Evolutionary conservation across 306 rosid species (phyloP).

Genomic region (Cucurbita argyrosperma): DNA sequence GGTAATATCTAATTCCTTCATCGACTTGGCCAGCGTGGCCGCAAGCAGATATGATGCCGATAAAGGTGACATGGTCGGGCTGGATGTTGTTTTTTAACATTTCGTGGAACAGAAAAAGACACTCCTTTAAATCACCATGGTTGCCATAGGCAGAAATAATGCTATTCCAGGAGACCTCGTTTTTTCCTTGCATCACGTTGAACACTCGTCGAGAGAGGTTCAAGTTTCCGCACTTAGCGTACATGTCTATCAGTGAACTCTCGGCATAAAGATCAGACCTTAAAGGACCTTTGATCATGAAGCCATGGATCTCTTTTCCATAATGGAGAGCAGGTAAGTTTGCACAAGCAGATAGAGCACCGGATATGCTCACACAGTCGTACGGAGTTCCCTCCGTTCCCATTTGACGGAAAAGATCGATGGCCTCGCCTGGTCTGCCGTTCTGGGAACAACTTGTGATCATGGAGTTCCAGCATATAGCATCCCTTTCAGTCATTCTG

Average conservation of each 20-base stretch:
- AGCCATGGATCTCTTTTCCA: conserved; percentile 66
- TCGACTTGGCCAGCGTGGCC: conserved; percentile 60
- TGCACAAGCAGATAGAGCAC: conserved; percentile 59
- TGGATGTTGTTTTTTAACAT: conserved; percentile 43
- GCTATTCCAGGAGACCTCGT: conserved; percentile 81
- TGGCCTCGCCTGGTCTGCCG: conserved; percentile 54
- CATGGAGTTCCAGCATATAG: conserved; percentile 78
- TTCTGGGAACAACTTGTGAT: conserved; percentile 54
- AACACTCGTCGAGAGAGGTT: conserved; percentile 38
- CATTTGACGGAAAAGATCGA: conserved; percentile 54
- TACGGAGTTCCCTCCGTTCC: conserved; percentile 35
- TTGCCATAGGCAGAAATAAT: conserved; percentile 65
- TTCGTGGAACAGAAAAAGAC: conserved; percentile 36
- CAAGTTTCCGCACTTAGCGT: conserved; percentile 76
- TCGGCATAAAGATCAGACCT: conserved; percentile 36
- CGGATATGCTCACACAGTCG: conserved; percentile 51
- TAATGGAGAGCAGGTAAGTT: conserved; percentile 43
- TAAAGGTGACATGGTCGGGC: conserved; percentile 78
- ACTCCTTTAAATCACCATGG: conserved; percentile 42
- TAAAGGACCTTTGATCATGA: conserved; percentile 32
- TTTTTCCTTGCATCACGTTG: conserved; percentile 43
- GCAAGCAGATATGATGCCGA: conserved; percentile 69
- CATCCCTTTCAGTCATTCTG: conserved; percentile 43
- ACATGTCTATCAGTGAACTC: conserved; percentile 64
- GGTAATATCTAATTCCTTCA: conserved; percentile 45